Percentiles rank a stretch among this genome's conserved stretches.
Evolutionary conservation across 441 rosid genomes (phyloP).

Genomic region (Omphalea diandra): DNA sequence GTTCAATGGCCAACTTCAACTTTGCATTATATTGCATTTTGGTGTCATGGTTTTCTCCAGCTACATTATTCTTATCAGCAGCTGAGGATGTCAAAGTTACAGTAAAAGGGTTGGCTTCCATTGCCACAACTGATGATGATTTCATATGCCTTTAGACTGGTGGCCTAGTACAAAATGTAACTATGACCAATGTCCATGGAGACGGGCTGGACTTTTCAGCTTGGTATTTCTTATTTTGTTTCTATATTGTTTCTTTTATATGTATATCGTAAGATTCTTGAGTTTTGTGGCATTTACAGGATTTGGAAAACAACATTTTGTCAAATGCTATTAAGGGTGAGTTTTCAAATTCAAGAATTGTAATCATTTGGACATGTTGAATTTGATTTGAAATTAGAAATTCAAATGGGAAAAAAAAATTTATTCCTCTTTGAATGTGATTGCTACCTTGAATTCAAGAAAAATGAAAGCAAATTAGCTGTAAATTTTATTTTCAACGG

Average conservation of each 20-base stretch:
- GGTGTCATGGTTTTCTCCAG: constrained; percentile 3
- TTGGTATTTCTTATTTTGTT: constrained; percentile 31
- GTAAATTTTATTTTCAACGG: background rate
- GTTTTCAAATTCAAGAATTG: background rate
- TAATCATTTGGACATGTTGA: background rate
- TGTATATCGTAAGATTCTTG: background rate
- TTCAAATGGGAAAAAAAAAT: too few relatives aligned
- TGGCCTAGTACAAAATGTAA: constrained; percentile 58
- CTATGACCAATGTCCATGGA: constrained; percentile 66
- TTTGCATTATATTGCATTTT: background rate
- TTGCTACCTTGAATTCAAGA: background rate
- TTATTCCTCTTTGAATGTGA: too few relatives aligned
- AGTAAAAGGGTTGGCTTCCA: background rate
- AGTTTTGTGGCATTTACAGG: constrained; percentile 31
- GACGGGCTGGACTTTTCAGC: constrained; percentile 43
- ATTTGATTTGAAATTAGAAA: background rate
- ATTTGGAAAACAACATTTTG: constrained; percentile 42
- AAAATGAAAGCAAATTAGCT: too few relatives aligned
- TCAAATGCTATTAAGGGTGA: constrained; percentile 46
- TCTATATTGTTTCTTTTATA: background rate
- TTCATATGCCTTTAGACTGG: constrained; percentile 63
- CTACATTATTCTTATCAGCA: background rate
- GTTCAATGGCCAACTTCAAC: background rate
- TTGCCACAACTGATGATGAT: constrained; percentile 46
- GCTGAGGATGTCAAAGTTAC: constrained; percentile 33